Conservation (phyloP, 192 early-diverging fungal genomes). For the Podila minutissima region DNA sequence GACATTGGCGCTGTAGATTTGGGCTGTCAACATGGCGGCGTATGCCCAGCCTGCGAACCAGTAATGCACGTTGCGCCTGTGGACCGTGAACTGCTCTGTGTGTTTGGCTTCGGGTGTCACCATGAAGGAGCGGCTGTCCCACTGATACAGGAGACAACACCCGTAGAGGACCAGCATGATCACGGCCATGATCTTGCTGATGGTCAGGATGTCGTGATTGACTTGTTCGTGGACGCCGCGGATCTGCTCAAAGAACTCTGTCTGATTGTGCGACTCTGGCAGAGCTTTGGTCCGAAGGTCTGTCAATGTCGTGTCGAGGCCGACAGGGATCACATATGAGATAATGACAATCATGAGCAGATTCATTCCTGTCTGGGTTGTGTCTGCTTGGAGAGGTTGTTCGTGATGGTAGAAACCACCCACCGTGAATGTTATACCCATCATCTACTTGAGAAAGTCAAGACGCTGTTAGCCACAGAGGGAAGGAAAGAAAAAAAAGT, state of each 20-base stretch:
- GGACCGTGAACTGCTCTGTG: constrained; percentile 4
- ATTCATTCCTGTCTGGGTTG: constrained; percentile 34
- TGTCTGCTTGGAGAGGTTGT: constrained; percentile 17
- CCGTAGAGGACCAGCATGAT: constrained; percentile 74
- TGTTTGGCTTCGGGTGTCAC: constrained; percentile 32
- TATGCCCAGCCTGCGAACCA: constrained; percentile 55
- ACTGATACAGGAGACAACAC: constrained; percentile 70
- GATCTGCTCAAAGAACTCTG: not conserved
- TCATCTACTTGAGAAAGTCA: constrained; percentile 21
- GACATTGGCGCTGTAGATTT: constrained; percentile 86
- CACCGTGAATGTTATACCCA: constrained; percentile 8
- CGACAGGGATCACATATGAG: constrained; percentile 27
- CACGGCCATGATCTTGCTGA: constrained; percentile 74
- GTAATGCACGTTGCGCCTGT: constrained; percentile 74
- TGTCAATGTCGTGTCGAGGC: constrained; percentile 12
- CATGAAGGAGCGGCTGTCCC: constrained; percentile 13
- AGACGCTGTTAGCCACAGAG: not conserved
- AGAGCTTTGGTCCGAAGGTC: not conserved
- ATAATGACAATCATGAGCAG: constrained; percentile 29
- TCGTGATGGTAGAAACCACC: constrained; percentile 12
- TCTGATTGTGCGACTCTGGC: not conserved
- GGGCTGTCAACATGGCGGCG: constrained; percentile 67
- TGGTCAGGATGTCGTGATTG: constrained; percentile 39
- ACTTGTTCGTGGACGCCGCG: constrained; percentile 16
- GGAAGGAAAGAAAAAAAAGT: constrained; percentile 71